A percentile compares a stretch with the other conserved stretches of the same genome.
Conservation (phyloP, 768 basidiomycete genomes). For the Mycena chlorophos region DNA sequence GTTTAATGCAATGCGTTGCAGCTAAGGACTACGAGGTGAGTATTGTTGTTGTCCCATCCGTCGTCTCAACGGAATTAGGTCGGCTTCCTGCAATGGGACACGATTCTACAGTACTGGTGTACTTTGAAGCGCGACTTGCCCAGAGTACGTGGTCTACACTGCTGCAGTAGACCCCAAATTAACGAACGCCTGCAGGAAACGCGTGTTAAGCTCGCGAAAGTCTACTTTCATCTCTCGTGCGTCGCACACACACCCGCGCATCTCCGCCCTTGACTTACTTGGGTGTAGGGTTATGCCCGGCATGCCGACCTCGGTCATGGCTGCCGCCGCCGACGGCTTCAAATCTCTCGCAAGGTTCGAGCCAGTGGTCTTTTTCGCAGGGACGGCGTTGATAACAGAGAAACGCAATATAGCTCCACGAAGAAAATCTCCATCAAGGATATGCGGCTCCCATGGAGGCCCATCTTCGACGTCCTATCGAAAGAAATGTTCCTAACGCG, state of each 20-base stretch:
- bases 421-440: conserved; percentile 77
- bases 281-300: conserved; percentile 62
- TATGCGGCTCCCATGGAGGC: conserved; percentile 80
- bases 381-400: no score
- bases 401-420: background rate
- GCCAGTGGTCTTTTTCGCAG: no score
- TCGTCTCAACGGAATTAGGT: conserved; percentile 7
- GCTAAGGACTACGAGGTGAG: conserved; percentile 77
- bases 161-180: background rate
- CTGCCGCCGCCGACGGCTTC: conserved; percentile 65
- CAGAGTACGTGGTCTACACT: conserved; percentile 36
- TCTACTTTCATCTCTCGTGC: conserved; percentile 67
- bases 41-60: background rate
- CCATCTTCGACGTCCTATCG: conserved; percentile 68
- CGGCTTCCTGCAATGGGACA: conserved; percentile 79
- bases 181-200: conserved; percentile 41
- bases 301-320: conserved; percentile 68
- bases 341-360: conserved; percentile 58
- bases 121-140: conserved; percentile 88
- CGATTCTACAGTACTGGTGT: conserved; percentile 73
- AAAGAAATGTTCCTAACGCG: conserved; percentile 76
- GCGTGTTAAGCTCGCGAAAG: conserved; percentile 68
- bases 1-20: conserved; percentile 70
- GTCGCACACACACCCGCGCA: background rate
- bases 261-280: background rate